Evolutionary conservation across 768 basidiomycete genomes (phyloP), one percentile per base, ranked within the genome.

Genomic region (Multifurca ochricompacta): DNA sequence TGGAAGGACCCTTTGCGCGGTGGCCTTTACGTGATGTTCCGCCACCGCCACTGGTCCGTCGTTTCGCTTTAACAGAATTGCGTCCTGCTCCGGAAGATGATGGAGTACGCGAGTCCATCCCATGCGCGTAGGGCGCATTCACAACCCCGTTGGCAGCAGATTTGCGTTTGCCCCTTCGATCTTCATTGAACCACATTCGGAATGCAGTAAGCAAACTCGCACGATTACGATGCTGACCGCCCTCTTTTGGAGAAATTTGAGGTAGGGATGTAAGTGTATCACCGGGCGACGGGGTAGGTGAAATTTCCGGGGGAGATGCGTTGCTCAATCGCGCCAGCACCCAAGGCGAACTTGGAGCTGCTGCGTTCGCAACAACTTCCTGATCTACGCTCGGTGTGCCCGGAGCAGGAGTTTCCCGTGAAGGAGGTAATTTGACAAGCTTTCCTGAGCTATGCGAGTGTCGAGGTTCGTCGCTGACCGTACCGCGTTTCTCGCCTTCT

Each of bases 151-250:
- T 39, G 49, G 59, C 21, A 43, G 51, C 28, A 27, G 66, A 82
- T 68, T 87, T 88, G 48, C 87, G 78, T 71, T 94, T 95, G 4
- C 91, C 84, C 65, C 90, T 92, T 60, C 78, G 77, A 59, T 93
- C 93, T 57, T 96, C 92, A 56, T 91, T 81, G 70, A 97, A 95
- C 90, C 94, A 92, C 58, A 85, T 76, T 41, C 90, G 79, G 70
- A 98, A 91, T 6, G 91, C 80, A 3, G 85, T 83, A 45, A 97
- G 71, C 27, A 98, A 67, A 65, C 87, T 91, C 7, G 89, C 87
- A 32, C 87, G 77, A 65, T 87, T 84, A 21, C 84, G 76, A 28
- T 77, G 70, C 19, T 72, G 73, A 14, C 65, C 57, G 45, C 63
- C 35, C 19, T 64, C 59, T 59, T 73, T 76, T 48, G 63, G 63